Evolutionary conservation across 306 rosid genomes (phyloP), one percentile per base, ranked within the genome.

Genomic region (Begonia peltatifolia): DNA sequence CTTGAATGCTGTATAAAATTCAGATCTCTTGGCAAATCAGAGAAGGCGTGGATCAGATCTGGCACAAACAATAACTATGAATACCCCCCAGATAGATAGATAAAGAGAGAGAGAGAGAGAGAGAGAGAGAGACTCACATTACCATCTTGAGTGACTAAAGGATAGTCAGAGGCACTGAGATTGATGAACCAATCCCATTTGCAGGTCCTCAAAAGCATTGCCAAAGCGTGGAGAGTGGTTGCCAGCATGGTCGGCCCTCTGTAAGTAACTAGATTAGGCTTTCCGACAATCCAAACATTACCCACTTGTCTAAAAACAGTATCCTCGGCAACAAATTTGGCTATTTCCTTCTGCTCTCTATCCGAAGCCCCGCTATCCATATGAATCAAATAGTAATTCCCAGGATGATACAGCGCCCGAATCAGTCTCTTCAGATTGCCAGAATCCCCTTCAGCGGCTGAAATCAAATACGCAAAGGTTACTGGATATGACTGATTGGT

Each of bases 241-340:
- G 97, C 83, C 54, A 89, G 87, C 97, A 89, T 89, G 2, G 95
- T 89, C 16, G 97, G 95, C 42, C 97, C 97, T 73, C 87, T 82
- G 1, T 89, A 89, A 0, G 97, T 89, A 1, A 89, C 95, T 78
- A 82, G 71, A 65, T 80, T 89, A 0, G 81, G 75, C 43, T 89
- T 89, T 18, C 79, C 79, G 49, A 89, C 84, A 15, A 84, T 17
- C 97, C 93, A 84, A 50, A 89, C 93, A 61, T 89, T 89, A 42
- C 96, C 93, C 22, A 82, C 74, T 70, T 67, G 47, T 14, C 78
- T 55, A 67, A 68, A 82, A 35, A 82, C 95, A 11, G 79, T 74
- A 23, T 84, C 83, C n/a, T 44, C 56, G 0, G 72, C 76, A 0
- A 89, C 74, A 60, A 63, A 76, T 14, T 74, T 63, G 6, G 79